phyloP scores from a whole-genome alignment of 2,329 filamentous ascomycete species.

The Diplodia intermedia region DNA sequence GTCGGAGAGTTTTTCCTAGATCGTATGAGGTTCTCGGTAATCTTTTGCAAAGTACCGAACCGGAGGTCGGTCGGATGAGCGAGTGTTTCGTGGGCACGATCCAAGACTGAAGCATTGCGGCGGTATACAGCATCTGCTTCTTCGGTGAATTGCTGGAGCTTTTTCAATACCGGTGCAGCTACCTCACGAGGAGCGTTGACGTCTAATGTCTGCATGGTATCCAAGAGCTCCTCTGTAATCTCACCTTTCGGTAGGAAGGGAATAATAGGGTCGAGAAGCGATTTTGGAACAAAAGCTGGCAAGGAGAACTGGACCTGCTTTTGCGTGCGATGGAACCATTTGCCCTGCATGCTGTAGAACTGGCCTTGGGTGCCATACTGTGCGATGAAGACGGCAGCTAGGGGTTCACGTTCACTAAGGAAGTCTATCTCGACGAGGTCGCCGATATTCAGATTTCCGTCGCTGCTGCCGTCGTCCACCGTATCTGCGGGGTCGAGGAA shows the following conservation, averaged over 20 bases:
- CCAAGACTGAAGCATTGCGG: constrained; percentile 53
- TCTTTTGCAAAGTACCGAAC: constrained; percentile 57
- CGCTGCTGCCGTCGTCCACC: constrained; percentile 36
- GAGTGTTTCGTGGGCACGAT: constrained; percentile 57
- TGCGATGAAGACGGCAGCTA: constrained; percentile 59
- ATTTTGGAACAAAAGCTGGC: constrained; percentile 55
- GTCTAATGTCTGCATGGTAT: constrained; percentile 48
- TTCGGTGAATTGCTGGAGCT: constrained; percentile 53
- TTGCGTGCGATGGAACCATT: constrained; percentile 53
- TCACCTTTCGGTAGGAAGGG: constrained; percentile 59
- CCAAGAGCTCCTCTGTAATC: constrained; percentile 43
- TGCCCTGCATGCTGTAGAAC: constrained; percentile 59
- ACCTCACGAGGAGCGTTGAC: constrained; percentile 54
- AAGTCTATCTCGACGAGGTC: constrained; percentile 57
- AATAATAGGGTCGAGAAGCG: constrained; percentile 55
- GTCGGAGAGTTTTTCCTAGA: constrained; percentile 52
- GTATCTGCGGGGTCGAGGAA: constrained; percentile 38
- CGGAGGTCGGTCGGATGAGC: constrained; percentile 53
- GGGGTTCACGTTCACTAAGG: constrained; percentile 43
- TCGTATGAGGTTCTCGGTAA: constrained; percentile 53
- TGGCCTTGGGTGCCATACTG: constrained; percentile 52
- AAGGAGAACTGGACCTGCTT: constrained; percentile 57
- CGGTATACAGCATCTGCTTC: constrained; percentile 58
- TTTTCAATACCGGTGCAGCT: constrained; percentile 53
- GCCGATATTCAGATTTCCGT: constrained; percentile 50